Conservation (phyloP, 2,329 filamentous ascomycete species). For the Scedosporium minutisporum region DNA sequence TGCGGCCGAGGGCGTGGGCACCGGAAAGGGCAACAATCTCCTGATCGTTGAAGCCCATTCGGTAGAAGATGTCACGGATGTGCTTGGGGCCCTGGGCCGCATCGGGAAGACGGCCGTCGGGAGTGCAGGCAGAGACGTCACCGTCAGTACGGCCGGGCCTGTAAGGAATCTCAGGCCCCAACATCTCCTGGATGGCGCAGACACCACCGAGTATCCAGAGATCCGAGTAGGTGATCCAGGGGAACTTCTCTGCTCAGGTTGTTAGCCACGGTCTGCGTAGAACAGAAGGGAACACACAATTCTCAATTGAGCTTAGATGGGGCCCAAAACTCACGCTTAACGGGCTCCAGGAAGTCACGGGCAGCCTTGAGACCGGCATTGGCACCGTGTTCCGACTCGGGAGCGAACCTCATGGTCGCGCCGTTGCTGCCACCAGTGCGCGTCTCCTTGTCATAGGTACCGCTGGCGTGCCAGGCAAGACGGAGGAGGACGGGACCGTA, state of each 20-base stretch:
- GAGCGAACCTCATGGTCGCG: conserved; percentile 90
- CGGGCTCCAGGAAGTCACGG: conserved; percentile 84
- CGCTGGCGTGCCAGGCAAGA: conserved; percentile 88
- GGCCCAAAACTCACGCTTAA: conserved; percentile 56
- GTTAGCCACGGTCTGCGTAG: neutral
- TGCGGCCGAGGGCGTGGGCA: conserved; percentile 80
- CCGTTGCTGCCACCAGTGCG: conserved; percentile 90
- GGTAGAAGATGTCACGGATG: conserved; percentile 83
- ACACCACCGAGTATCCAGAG: conserved; percentile 90
- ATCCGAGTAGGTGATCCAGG: conserved; percentile 94
- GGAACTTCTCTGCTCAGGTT: conserved; percentile 51
- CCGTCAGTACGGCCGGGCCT: conserved; percentile 75
- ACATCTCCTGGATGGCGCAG: conserved; percentile 86
- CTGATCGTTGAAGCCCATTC: conserved; percentile 96
- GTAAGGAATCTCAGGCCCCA: conserved; percentile 80
- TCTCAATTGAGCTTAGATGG: neutral
- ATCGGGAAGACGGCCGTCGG: conserved; percentile 81
- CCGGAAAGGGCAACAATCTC: conserved; percentile 88
- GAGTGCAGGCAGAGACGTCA: conserved; percentile 77
- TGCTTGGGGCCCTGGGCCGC: conserved; percentile 69
- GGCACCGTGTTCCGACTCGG: conserved; percentile 82
- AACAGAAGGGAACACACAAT: neutral
- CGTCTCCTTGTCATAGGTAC: conserved; percentile 83
- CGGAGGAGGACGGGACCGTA: conserved; percentile 87
- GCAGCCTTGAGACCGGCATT: conserved; percentile 83